phyloP scores from a whole-genome alignment of 2,329 filamentous ascomycete species.

The Colletotrichum simmondsii region DNA sequence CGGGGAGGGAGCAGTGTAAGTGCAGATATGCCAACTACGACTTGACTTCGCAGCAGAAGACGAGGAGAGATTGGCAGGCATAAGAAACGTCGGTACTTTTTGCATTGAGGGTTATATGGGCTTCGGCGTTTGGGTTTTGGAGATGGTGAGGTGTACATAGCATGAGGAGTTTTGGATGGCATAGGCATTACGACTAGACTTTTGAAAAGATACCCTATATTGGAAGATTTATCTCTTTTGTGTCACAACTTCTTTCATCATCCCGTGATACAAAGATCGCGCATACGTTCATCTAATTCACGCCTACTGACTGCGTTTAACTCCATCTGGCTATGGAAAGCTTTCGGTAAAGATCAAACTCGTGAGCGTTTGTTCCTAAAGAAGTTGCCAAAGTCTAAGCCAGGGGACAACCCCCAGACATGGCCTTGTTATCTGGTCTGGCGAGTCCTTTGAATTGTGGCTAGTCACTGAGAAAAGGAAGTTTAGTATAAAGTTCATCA shows the following conservation, averaged over 20 bases:
- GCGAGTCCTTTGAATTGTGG: too few relatives aligned
- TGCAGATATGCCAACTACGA: slow-evolving; percentile 52
- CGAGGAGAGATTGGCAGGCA: neutral
- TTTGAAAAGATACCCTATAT: slow-evolving; percentile 1
- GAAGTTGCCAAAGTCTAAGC: too few relatives aligned
- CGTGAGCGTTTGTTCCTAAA: too few relatives aligned
- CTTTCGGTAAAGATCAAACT: too few relatives aligned
- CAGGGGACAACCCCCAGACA: too few relatives aligned
- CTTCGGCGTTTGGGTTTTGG: neutral
- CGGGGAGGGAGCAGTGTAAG: slow-evolving; percentile 47
- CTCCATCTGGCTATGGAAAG: too few relatives aligned
- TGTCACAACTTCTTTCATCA: neutral
- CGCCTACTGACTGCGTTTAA: too few relatives aligned
- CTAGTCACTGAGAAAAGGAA: too few relatives aligned
- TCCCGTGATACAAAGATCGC: neutral
- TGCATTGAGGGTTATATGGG: neutral
- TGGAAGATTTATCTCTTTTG: neutral
- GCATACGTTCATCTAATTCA: neutral
- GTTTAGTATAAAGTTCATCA: too few relatives aligned
- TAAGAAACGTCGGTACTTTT: neutral
- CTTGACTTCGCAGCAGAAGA: slow-evolving; percentile 5
- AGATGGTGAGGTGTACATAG: neutral
- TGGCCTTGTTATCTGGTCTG: too few relatives aligned
- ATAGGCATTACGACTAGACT: neutral
- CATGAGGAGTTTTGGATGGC: neutral